Conservation (phyloP, 441 rosid species). For the Jatropha multifida region DNA sequence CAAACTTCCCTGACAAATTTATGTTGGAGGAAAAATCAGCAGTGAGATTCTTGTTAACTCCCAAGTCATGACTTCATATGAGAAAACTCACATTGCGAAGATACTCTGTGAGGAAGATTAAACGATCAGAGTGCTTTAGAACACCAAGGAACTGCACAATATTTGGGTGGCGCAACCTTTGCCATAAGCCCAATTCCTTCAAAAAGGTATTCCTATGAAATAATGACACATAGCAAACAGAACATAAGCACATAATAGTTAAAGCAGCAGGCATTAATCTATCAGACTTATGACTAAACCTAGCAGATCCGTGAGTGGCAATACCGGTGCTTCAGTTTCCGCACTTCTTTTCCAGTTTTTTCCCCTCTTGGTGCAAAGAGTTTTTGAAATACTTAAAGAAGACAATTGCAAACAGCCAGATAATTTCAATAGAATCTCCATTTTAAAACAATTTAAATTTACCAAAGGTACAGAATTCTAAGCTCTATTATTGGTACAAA, state of each 20-base stretch:
- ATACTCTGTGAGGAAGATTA: conserved; percentile 64
- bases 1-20: conserved; percentile 51
- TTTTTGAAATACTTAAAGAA: neutral
- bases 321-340: neutral
- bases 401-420: conserved; percentile 1
- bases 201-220: conserved; percentile 43
- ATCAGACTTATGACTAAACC: neutral
- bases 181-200: conserved; percentile 66
- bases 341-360: neutral
- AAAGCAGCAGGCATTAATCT: conserved; percentile 10
- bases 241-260: conserved; percentile 12
- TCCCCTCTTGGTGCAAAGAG: neutral
- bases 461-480: neutral
- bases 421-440: neutral
- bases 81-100: conserved; percentile 50
- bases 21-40: conserved; percentile 21
- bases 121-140: conserved; percentile 51
- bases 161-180: conserved; percentile 66
- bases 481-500: neutral
- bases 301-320: conserved; percentile 1
- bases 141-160: conserved; percentile 77
- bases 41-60: neutral
- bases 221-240: conserved; percentile 1
- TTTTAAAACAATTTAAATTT: neutral
- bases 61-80: neutral